A percentile compares a stretch with the other conserved stretches of the same genome.
These are phyloP conservation scores for Silene coronaria DNA, from an alignment of 179 eudicot genomes.

Conservation along the genomic window DNA sequence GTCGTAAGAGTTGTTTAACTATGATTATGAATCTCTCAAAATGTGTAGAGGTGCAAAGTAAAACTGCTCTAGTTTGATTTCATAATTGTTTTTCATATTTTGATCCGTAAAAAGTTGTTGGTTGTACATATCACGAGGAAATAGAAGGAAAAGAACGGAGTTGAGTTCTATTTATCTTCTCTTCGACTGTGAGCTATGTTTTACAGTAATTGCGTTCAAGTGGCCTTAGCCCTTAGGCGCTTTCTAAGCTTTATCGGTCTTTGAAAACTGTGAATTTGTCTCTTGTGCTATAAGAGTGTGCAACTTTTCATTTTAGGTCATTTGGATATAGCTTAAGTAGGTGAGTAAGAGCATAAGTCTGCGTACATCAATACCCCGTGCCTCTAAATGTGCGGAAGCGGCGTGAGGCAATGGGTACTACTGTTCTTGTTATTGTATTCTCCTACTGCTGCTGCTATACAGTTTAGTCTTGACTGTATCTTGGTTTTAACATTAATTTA, in stretches of 20 bases:
- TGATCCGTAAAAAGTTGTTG: background rate
- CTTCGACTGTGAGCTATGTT: background rate
- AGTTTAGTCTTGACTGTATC: conserved; percentile 7
- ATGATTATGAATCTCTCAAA: background rate
- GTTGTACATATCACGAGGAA: background rate
- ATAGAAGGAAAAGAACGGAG: background rate
- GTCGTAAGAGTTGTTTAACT: background rate
- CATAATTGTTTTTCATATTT: background rate
- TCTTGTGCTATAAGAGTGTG: conserved; percentile 1
- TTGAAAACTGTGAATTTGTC: background rate
- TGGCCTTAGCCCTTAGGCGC: background rate
- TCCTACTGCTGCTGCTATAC: background rate
- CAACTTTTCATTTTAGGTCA: background rate
- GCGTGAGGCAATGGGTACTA: background rate
- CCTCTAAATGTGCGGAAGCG: background rate
- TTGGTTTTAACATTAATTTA: conserved; percentile 18
- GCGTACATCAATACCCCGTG: background rate
- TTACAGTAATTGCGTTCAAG: conserved; percentile 3
- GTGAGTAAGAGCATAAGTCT: background rate
- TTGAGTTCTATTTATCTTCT: background rate
- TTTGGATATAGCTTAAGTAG: background rate
- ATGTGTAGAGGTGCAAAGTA: background rate
- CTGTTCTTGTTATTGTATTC: background rate
- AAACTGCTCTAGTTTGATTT: background rate
- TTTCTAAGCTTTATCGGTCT: background rate